Evolutionary conservation across 768 basidiomycete genomes (phyloP).

Genomic region (Lentinus brumalis): DNA sequence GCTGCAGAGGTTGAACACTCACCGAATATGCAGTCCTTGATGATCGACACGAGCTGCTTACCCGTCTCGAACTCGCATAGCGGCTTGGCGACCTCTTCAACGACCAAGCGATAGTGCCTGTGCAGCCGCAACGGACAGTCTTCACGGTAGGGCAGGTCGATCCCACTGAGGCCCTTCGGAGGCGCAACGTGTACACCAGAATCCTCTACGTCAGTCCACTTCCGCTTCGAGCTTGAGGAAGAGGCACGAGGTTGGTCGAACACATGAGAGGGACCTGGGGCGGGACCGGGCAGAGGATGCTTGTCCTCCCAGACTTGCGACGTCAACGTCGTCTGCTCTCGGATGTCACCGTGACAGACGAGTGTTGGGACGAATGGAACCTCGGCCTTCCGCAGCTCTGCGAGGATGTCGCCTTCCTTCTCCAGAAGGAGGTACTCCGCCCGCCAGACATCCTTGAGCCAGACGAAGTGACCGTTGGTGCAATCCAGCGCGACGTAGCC

Average conservation of each 20-base stretch:
- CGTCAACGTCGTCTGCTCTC: neutral
- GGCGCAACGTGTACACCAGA: no score
- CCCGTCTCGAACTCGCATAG: neutral
- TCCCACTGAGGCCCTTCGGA: neutral
- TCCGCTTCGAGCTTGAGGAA: neutral
- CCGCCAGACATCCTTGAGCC: slow-evolving; percentile 15
- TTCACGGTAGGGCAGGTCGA: neutral
- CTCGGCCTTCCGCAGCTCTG: neutral
- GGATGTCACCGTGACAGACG: slow-evolving; percentile 2
- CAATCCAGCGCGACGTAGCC: slow-evolving; percentile 18
- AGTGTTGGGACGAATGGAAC: neutral
- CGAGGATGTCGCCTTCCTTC: neutral
- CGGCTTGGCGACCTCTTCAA: slow-evolving; percentile 2
- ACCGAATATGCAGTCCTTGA: neutral
- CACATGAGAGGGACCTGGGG: no score
- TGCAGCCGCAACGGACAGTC: neutral
- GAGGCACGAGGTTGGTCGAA: neutral
- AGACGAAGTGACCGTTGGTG: neutral
- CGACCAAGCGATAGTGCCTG: slow-evolving; percentile 7
- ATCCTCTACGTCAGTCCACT: neutral
- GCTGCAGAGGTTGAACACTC: neutral
- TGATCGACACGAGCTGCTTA: neutral
- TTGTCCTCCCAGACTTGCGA: neutral
- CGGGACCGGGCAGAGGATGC: neutral
- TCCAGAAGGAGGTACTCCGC: neutral